A percentile compares a stretch with the other conserved stretches of the same genome.
phyloP scores from a whole-genome alignment of 2,329 filamentous ascomycete genomes.

The Cercospora janseana region DNA sequence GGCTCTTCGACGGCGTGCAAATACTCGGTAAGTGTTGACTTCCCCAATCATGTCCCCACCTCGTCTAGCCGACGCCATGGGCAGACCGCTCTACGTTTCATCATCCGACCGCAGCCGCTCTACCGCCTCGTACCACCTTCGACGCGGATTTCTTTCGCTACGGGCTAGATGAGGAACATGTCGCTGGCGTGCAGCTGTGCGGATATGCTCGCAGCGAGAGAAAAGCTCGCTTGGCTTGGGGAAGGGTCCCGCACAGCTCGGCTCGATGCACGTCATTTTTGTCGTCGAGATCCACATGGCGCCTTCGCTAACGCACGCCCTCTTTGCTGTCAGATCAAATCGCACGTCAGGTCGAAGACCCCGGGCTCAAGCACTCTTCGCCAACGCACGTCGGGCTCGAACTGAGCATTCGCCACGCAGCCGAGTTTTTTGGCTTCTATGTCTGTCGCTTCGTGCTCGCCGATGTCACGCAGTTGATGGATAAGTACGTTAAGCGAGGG shows the following conservation, averaged over 20 bases:
- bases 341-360: constrained; percentile 91
- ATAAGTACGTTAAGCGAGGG: constrained; percentile 95
- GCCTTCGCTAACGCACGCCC: constrained; percentile 16
- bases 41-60: constrained; percentile 7
- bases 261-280: constrained; percentile 13
- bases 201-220: no score
- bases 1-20: constrained; percentile 89
- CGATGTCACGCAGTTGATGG: constrained; percentile 79
- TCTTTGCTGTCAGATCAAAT: constrained; percentile 71
- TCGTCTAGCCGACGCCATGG: constrained; percentile 6
- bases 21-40: constrained; percentile 83
- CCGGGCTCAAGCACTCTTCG: constrained; percentile 84
- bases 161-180: no score
- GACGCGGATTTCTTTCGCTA: constrained; percentile 4
- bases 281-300: constrained; percentile 8
- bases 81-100: constrained; percentile 16
- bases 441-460: constrained; percentile 90
- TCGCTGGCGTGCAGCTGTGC: no score
- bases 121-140: constrained; percentile 8
- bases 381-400: constrained; percentile 95
- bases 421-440: constrained; percentile 97
- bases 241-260: no score
- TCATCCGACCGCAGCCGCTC: constrained; percentile 7
- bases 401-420: constrained; percentile 85
- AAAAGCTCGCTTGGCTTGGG: constrained; percentile 18